Evolutionary conservation across 257 asterid genomes (phyloP).

Genomic region (Solanum sitiens): DNA sequence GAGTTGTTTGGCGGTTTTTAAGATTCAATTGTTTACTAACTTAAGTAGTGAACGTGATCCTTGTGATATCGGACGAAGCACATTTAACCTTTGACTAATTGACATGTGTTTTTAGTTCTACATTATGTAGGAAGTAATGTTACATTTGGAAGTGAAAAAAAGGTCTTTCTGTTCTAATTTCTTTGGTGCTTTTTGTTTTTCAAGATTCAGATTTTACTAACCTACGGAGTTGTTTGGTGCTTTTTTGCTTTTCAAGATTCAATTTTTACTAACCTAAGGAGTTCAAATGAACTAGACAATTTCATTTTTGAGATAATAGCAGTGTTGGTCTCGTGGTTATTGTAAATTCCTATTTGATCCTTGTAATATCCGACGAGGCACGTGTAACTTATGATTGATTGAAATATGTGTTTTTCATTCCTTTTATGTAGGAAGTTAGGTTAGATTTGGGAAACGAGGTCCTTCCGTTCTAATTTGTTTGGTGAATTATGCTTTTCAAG

Average conservation of each 20-base stretch:
- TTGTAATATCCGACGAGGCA: neutral
- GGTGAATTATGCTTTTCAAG: neutral
- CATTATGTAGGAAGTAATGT: neutral
- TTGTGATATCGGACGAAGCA: neutral
- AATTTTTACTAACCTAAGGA: neutral
- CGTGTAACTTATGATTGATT: neutral
- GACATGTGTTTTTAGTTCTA: neutral
- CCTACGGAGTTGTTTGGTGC: neutral
- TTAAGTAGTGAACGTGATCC: neutral
- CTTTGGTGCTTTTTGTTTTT: neutral
- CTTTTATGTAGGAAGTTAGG: neutral
- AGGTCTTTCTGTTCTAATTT: no score
- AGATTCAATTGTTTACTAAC: neutral
- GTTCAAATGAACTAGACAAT: neutral
- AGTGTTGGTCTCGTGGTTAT: neutral
- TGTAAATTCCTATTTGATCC: neutral
- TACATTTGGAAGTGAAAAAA: neutral
- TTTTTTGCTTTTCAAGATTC: neutral
- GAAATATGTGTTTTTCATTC: neutral
- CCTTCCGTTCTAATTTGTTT: neutral
- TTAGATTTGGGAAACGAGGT: neutral
- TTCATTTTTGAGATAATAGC: neutral
- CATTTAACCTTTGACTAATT: neutral
- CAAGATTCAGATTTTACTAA: neutral
- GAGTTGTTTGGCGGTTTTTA: neutral